These are phyloP conservation scores for Pichia kudriavzevii DNA, from an alignment of 1,139 yeast genomes.

Conservation along the genomic window DNA sequence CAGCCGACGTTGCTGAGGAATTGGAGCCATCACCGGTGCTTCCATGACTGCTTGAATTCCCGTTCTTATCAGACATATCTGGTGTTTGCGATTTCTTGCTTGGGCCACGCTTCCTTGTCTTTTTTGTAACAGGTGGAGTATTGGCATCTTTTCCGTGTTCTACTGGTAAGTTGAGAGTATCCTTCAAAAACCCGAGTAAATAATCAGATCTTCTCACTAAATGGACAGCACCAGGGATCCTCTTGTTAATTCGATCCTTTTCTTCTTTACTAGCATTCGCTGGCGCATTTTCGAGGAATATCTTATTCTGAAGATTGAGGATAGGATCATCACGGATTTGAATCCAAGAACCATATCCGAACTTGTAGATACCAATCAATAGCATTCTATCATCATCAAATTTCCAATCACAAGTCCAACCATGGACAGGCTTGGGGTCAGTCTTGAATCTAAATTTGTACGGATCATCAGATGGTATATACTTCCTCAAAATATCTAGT, in stretches of 20 bases:
- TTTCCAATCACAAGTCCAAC: conserved; percentile 90
- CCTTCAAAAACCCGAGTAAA: conserved; percentile 60
- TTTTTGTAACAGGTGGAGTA: conserved; percentile 10
- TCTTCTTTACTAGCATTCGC: conserved; percentile 28
- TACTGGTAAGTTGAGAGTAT: conserved; percentile 25
- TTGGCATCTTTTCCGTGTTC: conserved; percentile 17
- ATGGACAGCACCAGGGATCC: conserved; percentile 82
- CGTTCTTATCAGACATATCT: conserved; percentile 10
- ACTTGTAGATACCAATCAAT: conserved; percentile 78
- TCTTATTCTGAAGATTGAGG: conserved; percentile 75
- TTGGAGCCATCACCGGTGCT: too few species aligned
- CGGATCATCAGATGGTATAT: conserved; percentile 54
- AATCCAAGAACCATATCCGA: conserved; percentile 95
- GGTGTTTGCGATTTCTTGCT: conserved; percentile 18
- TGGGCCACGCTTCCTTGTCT: conserved; percentile 6
- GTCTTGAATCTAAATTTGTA: conserved; percentile 49
- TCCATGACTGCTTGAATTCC: too few species aligned
- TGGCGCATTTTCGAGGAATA: conserved; percentile 50
- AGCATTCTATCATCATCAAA: conserved; percentile 79
- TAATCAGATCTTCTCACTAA: conserved; percentile 91
- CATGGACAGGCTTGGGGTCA: conserved; percentile 72
- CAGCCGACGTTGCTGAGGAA: conserved; percentile 5
- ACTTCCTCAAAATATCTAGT: conserved; percentile 53
- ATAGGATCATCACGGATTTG: conserved; percentile 94
- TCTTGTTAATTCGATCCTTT: conserved; percentile 36